Evolutionary conservation across 2,329 filamentous ascomycete genomes (phyloP).

Genomic region (Falciphora oryzae): DNA sequence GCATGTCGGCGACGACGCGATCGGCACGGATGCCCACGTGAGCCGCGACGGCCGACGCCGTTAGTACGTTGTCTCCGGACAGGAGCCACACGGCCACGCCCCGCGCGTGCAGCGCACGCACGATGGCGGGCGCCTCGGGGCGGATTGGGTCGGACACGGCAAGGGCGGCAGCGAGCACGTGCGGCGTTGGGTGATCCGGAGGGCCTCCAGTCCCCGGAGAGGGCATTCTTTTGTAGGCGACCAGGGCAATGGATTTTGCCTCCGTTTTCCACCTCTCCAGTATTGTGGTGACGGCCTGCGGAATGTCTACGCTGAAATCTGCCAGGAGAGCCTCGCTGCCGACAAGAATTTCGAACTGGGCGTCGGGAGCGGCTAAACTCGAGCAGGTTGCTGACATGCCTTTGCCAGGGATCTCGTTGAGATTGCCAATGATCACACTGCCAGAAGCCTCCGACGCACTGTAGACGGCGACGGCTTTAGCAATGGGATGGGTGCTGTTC

Average conservation of each 20-base stretch:
- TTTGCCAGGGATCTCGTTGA: constrained; percentile 66
- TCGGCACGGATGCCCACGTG: constrained; percentile 65
- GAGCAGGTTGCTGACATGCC: constrained; percentile 57
- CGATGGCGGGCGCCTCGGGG: constrained; percentile 60
- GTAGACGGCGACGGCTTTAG: constrained; percentile 61
- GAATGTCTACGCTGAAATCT: no score
- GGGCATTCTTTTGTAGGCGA: constrained; percentile 34
- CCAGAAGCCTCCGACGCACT: constrained; percentile 38
- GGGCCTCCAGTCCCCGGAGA: no score
- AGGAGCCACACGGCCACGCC: constrained; percentile 84
- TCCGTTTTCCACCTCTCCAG: constrained; percentile 60
- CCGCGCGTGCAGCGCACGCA: constrained; percentile 56
- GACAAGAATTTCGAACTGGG: constrained; percentile 56
- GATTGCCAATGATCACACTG: constrained; percentile 28
- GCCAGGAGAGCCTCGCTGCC: constrained; percentile 69
- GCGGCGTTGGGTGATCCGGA: no score
- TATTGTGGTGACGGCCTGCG: constrained; percentile 39
- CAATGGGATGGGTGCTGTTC: constrained; percentile 69
- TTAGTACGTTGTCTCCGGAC: constrained; percentile 81
- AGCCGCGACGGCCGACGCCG: constrained; percentile 70
- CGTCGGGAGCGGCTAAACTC: constrained; percentile 19
- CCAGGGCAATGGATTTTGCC: constrained; percentile 59
- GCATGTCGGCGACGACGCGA: constrained; percentile 81
- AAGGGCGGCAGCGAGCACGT: constrained; percentile 63
- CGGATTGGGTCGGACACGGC: constrained; percentile 79